Evolutionary conservation across 148 eudicot genomes (phyloP).

Genomic region (Fagopyrum tataricum): DNA sequence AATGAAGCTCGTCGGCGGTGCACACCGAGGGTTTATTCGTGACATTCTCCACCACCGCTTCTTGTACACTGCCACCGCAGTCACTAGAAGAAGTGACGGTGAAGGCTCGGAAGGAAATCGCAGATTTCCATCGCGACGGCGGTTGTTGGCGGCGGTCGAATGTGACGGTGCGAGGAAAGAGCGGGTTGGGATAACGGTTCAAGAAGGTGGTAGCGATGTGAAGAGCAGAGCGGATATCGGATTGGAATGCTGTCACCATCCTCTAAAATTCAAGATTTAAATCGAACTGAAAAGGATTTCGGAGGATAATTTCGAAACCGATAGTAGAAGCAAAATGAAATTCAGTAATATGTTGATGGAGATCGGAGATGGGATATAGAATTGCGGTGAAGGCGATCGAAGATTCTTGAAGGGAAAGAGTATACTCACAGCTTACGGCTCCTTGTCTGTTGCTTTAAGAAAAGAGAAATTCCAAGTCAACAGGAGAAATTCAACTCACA

Average conservation of each 20-base stretch:
- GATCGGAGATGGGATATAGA: neutral
- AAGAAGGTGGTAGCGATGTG: slow-evolving; percentile 10
- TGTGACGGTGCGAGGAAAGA: slow-evolving; percentile 6
- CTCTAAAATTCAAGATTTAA: neutral
- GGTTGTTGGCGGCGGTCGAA: slow-evolving; percentile 1
- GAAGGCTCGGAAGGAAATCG: slow-evolving; percentile 4
- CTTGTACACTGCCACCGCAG: neutral
- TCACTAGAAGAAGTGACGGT: slow-evolving; percentile 1
- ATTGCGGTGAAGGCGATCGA: slow-evolving; percentile 1
- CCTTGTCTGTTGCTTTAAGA: neutral
- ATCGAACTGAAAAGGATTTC: neutral
- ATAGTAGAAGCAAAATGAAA: neutral
- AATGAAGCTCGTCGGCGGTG: slow-evolving; percentile 87
- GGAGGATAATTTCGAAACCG: neutral
- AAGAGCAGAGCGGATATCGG: slow-evolving; percentile 13
- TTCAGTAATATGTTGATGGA: neutral
- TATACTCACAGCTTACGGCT: neutral
- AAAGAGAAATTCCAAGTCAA: neutral
- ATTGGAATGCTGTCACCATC: slow-evolving; percentile 8
- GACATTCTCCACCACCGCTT: slow-evolving; percentile 8
- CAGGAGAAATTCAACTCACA: too few relatives aligned
- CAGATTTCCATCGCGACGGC: neutral
- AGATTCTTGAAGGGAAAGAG: neutral
- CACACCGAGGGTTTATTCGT: slow-evolving; percentile 58
- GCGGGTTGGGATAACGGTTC: neutral